Percentiles rank a stretch among this genome's conserved stretches.
Evolutionary conservation across 192 early-diverging fungal species (phyloP).

Genomic region (Entophlyctis luteolus): DNA sequence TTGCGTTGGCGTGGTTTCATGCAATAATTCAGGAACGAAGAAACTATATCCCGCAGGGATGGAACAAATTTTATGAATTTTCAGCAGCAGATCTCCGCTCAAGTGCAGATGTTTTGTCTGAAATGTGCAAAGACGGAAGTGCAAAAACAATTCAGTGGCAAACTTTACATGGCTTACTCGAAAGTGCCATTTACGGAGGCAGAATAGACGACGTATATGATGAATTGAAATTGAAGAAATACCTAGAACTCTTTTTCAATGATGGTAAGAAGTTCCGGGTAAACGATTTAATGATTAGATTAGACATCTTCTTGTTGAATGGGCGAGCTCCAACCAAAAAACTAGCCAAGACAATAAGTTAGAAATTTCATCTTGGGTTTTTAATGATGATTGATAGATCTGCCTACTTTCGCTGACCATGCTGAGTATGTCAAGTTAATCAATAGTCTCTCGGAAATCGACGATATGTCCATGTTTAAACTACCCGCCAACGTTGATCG

Average conservation of each 20-base stretch:
- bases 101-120: conserved; percentile 45
- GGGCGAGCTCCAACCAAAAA: conserved; percentile 40
- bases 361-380: not conserved
- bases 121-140: conserved; percentile 30
- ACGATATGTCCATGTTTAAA: conserved; percentile 44
- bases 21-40: conserved; percentile 57
- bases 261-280: conserved; percentile 38
- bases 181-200: conserved; percentile 62
- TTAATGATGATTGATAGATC: not conserved
- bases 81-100: conserved; percentile 54
- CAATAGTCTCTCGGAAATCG: conserved; percentile 42
- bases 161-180: conserved; percentile 47
- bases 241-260: conserved; percentile 51
- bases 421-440: conserved; percentile 38
- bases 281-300: not conserved
- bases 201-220: conserved; percentile 53
- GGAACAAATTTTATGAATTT: conserved; percentile 65
- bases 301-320: conserved; percentile 41
- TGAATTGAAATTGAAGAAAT: conserved; percentile 43
- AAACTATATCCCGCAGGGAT: conserved; percentile 60
- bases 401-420: conserved; percentile 44
- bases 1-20: conserved; percentile 60
- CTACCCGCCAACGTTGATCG: conserved; percentile 53
- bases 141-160: conserved; percentile 44
- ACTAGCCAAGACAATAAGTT: conserved; percentile 42